Base-by-base conservation (phyloP, 345 rosid species). In the Eucalyptus shirleyi region DNA sequence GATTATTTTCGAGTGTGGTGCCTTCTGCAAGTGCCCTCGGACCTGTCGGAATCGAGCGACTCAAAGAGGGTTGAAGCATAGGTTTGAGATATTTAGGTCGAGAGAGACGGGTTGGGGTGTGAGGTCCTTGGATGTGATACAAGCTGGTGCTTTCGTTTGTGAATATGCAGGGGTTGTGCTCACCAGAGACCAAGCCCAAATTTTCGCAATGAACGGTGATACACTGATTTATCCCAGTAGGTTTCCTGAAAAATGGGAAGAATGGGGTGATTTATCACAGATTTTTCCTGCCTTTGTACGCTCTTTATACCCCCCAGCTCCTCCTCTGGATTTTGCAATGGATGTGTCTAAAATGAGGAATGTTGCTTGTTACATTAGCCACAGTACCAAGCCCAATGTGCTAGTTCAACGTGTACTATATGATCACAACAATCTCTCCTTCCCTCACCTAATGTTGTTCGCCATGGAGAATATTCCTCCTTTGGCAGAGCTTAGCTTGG, bases 261-360 rank as follows among this genome's bases (percentile, higher is more conserved):
- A 93, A 88, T 98, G 99, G 99, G 99, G 99, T 56, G 96, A 97
- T 93, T 91, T 97, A 88, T 94, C 99, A 88, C 93, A 94, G 92
- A 93, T 98, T 55, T 92, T 92, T 89, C 65, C 95, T 40, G 93
- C 93, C 80, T 96, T 92, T 87, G 92, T 89, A 89, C 93, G 93
- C 30, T 97, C 97, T 28, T 88, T 94, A 18, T 91, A 95, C 88
- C 98, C 98, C 80, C 92, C 94, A 21, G 83, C 95, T 87, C 98
- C 99, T 60, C 98, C 98, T 83, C 89, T 97, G 94, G 99, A 97
- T 92, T 97, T 94, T 82, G 98, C 98, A 28, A 93, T 98, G 98
- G 99, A 98, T 92, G 99, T 98, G 53, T 97, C 99, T 0, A 96
- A 94, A 92, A 93, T 96, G 98, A 94, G 99, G 93, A 98, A 97